Base-by-base conservation (phyloP, 1,284 basidiomycete species). In the Boletellus sp. region DNA sequence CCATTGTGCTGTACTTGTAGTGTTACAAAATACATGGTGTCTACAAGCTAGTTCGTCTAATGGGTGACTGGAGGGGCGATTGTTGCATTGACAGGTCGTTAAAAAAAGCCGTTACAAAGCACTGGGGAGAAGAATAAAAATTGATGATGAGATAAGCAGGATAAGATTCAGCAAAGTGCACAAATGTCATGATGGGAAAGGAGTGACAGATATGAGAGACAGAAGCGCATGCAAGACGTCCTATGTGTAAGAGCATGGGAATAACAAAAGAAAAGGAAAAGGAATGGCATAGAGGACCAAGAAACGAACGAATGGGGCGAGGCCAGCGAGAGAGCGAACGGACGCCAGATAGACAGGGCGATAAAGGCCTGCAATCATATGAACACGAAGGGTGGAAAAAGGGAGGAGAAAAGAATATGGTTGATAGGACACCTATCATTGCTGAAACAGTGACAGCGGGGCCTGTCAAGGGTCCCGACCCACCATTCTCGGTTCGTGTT, bases 1-100 rank as follows among this genome's bases (percentile, higher is more conserved):
- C 45, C 26, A 50, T 43, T 42, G 48, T 55, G 60, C 51, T 52
- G 36, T 60, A 53, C 36, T 49, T 57, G 61, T 65, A 66, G 12
- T 21, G 36, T 51, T 54, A 66, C 51, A 56, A 35, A 49, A 19
- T 44, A 22, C 18, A 26, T 22, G 10, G 37, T 36, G 28, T 46
- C 35, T 40, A 40, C 45, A 42, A 19, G 24, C 42, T 30, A 24
- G n/a, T 18, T 19, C 21, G 13, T 42, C 22, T 21, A 35, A 37
- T 33, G n/a, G n/a, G 8, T 19, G 32, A 13, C 12, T 30, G 30
- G n/a, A n/a, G 4, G 15, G 7, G 21, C 13, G 30, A 36, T 45
- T 30, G 35, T 49, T 35, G 42, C 45, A 49, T 39, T 28, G 18
- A 40, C 38, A 33, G 47, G 28, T 32, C 8, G 13, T 38, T 22